Conservation (phyloP, 805 yeast genomes). For the Metschnikowia vanudenii region DNA sequence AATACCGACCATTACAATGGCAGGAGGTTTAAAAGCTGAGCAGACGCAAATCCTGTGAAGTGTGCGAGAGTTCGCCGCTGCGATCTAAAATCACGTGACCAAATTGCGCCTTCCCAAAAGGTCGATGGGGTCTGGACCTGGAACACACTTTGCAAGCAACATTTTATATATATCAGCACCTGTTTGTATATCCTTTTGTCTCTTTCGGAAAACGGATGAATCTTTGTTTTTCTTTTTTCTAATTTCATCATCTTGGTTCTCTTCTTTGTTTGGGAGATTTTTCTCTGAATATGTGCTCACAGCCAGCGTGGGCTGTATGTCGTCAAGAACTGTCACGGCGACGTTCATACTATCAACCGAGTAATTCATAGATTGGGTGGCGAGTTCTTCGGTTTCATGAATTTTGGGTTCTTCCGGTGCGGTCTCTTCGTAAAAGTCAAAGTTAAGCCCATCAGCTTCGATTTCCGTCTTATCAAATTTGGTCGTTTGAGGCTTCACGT, state of each 20-base stretch:
- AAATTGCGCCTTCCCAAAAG: constrained; percentile 8
- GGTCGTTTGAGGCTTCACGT: neutral
- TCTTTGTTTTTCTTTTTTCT: neutral
- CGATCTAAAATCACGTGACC: constrained; percentile 10
- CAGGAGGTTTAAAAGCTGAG: neutral
- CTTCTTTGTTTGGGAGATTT: neutral
- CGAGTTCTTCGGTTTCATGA: neutral
- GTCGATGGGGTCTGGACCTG: constrained; percentile 12
- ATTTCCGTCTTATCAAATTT: neutral
- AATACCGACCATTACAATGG: neutral
- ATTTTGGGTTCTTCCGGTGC: neutral
- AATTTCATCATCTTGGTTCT: neutral
- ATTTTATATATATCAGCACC: neutral
- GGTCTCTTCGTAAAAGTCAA: no score
- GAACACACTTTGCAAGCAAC: constrained; percentile 7
- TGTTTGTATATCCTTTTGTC: neutral
- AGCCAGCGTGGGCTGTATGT: neutral
- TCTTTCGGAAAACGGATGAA: neutral
- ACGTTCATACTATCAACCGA: neutral
- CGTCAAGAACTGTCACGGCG: neutral
- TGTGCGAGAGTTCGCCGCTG: neutral
- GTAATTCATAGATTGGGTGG: neutral
- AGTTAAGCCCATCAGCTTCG: neutral
- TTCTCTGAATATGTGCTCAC: neutral
- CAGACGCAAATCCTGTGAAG: neutral